phyloP scores from a whole-genome alignment of 176 grass and related monocot species.

The Coix lacrymajobi region DNA sequence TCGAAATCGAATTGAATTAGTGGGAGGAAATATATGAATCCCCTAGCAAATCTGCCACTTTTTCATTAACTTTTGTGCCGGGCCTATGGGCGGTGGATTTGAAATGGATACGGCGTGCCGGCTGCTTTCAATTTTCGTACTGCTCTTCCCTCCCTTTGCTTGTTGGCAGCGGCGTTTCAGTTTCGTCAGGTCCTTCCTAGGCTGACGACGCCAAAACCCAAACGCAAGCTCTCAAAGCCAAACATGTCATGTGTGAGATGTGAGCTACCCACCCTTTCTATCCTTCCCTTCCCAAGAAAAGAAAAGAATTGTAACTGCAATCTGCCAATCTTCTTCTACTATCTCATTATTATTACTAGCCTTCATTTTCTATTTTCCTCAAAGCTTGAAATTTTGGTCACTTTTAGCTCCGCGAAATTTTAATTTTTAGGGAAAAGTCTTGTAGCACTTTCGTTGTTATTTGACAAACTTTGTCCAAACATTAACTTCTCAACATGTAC shows the following conservation, averaged over 20 bases:
- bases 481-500: too few species aligned
- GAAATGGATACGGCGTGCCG: neutral
- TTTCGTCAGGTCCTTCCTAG: neutral
- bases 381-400: neutral
- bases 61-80: slow-evolving; percentile 1
- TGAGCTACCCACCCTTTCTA: slow-evolving; percentile 7
- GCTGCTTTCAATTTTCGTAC: slow-evolving; percentile 18
- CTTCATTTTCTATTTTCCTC: neutral
- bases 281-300: neutral
- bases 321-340: neutral
- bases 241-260: slow-evolving; percentile 43
- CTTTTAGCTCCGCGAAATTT: too few species aligned
- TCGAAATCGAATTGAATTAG: neutral
- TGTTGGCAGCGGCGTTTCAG: neutral
- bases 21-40: neutral
- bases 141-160: neutral
- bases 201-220: neutral
- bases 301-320: neutral
- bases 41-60: neutral
- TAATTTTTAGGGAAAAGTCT: too few species aligned
- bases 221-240: slow-evolving; percentile 17
- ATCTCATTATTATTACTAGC: neutral
- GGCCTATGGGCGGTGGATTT: neutral
- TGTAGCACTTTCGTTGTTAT: too few species aligned
- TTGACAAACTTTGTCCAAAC: too few species aligned